Evolutionary conservation across 2,329 filamentous ascomycete genomes (phyloP), one percentile per base, ranked within the genome.

Genomic region (Zymoseptoria passerinii): DNA sequence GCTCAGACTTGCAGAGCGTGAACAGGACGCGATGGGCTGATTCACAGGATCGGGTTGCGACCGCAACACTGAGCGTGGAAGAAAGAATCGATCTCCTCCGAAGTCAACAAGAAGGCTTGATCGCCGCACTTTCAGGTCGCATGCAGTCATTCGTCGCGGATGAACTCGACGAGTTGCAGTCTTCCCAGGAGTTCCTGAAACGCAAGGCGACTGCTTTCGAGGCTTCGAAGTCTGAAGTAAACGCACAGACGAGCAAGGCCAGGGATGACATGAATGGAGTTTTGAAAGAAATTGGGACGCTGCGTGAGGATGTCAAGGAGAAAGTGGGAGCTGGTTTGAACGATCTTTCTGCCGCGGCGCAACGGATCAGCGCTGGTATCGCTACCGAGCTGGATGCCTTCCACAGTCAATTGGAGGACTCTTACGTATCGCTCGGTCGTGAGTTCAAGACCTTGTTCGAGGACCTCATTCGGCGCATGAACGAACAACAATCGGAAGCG

Each of bases 401-500:
- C 68, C 90, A 96, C 72, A 83, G 80, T 53, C 85, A 92, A 78
- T 81, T 97, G 28, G 90, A 95, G 67, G 77, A 83, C 10, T 96
- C 92, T 0, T 96, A 96, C 72, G 88, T 86, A 65, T 81, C 83
- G 1, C 81, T 97, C 1, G 91, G 91, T 8, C 86, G 86, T 60
- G 91, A 97, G 65, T 91, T 96, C 77, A 95, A 92, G 71, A 77
- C 78, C 4, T 83, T 92, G 23, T 96, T 97, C 65, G 90, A 96
- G 63, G 86, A 89, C 10, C 79, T 96, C 53, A 79, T 89, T 53
- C 83, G 81, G 62, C 86, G 91, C 65, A 80, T 96, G 57, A 83
- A 84, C 44, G 79, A 84, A 8, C 92, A 97, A 70, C 88, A 88
- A 67, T 78, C 79, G 8, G 90, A 96, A 71, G 87, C 88, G 0